phyloP scores from a whole-genome alignment of 225 moss, liverwort and hornwort genomes.

The Polytrichum commune region DNA sequence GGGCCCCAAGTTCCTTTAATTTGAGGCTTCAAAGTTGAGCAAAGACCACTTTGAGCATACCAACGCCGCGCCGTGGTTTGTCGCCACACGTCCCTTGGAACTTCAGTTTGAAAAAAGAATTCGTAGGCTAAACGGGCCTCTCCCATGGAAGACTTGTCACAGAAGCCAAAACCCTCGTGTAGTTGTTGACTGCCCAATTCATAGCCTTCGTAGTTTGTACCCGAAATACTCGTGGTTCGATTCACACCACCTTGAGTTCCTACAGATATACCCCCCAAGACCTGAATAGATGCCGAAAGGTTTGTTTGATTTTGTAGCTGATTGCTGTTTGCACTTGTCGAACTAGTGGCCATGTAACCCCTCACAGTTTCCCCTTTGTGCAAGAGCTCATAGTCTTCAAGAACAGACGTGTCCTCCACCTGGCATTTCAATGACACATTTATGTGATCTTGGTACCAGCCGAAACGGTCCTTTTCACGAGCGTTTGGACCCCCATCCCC shows the following conservation, averaged over 20 bases:
- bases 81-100: conserved; percentile 8
- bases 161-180: not conserved
- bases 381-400: not conserved
- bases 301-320: not conserved
- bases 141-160: conserved; percentile 6
- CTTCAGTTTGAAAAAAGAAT: conserved; percentile 1
- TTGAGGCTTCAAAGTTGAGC: conserved; percentile 2
- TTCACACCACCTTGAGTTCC: not conserved
- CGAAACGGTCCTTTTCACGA: conserved; percentile 12
- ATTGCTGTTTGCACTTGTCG: not conserved
- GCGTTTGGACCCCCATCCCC: conserved; percentile 9
- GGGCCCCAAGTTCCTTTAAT: conserved; percentile 8
- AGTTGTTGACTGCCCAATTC: conserved; percentile 7
- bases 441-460: conserved; percentile 14
- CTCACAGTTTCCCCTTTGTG: conserved; percentile 7
- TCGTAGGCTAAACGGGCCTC: conserved; percentile 6
- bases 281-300: not conserved
- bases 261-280: not conserved
- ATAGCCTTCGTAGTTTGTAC: not conserved
- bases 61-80: not conserved
- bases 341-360: not conserved
- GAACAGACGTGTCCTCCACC: not conserved
- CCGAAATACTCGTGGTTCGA: not conserved
- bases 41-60: conserved; percentile 3
- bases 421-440: conserved; percentile 9